Base-by-base conservation (phyloP, 805 yeast species). In the Pichia exigua region DNA sequence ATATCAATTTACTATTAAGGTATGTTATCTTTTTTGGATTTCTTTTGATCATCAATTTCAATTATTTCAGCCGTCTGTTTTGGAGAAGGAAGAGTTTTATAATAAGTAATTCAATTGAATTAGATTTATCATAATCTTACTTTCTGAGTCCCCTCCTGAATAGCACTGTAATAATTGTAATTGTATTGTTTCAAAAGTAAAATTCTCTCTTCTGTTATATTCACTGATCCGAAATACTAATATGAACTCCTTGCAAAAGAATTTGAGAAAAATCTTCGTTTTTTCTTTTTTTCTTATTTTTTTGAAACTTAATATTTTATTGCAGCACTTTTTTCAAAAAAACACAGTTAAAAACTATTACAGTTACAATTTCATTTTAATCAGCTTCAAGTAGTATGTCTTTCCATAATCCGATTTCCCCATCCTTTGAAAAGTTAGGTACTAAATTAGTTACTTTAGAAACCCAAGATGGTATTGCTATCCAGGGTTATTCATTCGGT, bases 401-500 rank as follows among this genome's bases (percentile, higher is more conserved):
- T 83, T 85, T 61, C 81, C 90, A 53, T 59, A 81, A 82, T 63
- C 96, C 97, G 50, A 87, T 90, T 65, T 78, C 95, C 61, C 96
- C 96, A 49, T 94, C 96, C 59, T 79, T 89, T 83, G 85, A 85
- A 63, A 74, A 89, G 51, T 81, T 83, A 53, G 88, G 88, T 61
- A 89, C 87, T 74, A 83, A 85, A 61, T 73, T 90, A 70, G 81
- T 88, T 78, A 84, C 95, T 54, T 81, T 91, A 67, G 96, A 91
- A 72, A 80, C 94, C 61, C 85, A 86, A 62, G 90, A 87, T 68
- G 97, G 97, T 60, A 70, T 82, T 57, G 80, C 83, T 53, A 77
- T 92, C 61, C 94, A 89, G 72, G 99, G 99, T 73, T 89, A 86
- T 74, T 92, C 98, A 21, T 94, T 94, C 64, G 99, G 99, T 77